A percentile compares a stretch with the other conserved stretches of the same genome.
Evolutionary conservation across 768 basidiomycete genomes (phyloP).

Genomic region (Boletales sp.): DNA sequence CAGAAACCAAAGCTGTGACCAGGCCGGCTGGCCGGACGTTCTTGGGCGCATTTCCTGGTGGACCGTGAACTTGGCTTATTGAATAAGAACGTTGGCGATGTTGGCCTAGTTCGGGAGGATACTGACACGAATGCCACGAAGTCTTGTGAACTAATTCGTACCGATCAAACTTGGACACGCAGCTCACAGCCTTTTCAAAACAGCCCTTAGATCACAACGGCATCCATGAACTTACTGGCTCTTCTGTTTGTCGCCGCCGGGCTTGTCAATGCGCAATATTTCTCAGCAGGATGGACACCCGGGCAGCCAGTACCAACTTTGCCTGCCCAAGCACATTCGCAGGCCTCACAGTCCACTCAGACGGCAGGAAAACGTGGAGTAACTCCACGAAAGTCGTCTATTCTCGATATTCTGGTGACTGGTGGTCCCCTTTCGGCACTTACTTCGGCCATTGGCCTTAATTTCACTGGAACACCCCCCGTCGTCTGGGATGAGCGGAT

Average conservation of each 20-base stretch:
- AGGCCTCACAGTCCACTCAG: constrained; percentile 23
- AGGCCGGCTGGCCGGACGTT: constrained; percentile 3
- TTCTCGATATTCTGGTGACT: constrained; percentile 40
- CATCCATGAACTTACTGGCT: constrained; percentile 48
- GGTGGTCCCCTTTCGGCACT: constrained; percentile 52
- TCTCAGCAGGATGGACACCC: constrained; percentile 79
- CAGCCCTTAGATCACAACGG: too few species aligned
- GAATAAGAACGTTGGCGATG: neutral
- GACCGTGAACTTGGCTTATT: neutral
- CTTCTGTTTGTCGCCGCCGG: constrained; percentile 24
- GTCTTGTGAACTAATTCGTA: too few species aligned
- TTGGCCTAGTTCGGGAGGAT: neutral
- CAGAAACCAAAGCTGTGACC: constrained; percentile 18
- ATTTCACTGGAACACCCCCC: constrained; percentile 53
- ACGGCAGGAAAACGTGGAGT: constrained; percentile 20
- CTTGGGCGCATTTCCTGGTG: constrained; percentile 4
- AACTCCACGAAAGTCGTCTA: constrained; percentile 17
- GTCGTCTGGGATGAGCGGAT: constrained; percentile 68
- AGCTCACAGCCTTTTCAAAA: neutral
- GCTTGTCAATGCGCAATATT: constrained; percentile 59
- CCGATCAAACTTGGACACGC: neutral
- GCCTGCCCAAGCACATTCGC: constrained; percentile 8
- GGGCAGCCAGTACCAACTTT: constrained; percentile 54
- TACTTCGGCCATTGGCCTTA: constrained; percentile 61
- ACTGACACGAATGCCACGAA: neutral